Base-by-base conservation (phyloP, 495 filamentous ascomycete genomes). In the Annulohypoxylon maeteangense region DNA sequence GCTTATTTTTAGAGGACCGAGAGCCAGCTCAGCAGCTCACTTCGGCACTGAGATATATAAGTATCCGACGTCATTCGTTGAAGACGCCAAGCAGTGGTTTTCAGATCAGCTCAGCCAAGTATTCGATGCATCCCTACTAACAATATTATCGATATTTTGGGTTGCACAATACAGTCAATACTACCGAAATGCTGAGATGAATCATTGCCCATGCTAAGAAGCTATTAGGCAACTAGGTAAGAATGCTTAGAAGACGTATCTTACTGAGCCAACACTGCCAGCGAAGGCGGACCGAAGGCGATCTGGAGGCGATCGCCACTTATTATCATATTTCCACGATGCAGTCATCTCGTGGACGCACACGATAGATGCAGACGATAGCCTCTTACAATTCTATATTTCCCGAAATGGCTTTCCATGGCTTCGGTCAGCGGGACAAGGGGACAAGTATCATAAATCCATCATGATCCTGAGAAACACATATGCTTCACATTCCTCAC, bases 401-500 rank as follows among this genome's bases (percentile, higher is more conserved):
- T n/a, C 48, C 65, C 42, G 47, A 36, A 55, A 53, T 14, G 20
- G 48, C 18, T 65, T 55, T 34, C 18, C 3, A 12, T 36, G 14
- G 7, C 20, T 58, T 61, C 65, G 27, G 25, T 67, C 32, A 47
- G 42, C 48, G 5, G 57, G 56, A 36, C 36, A 40, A 14, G 36
- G 36, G 65, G 56, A 36, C 56, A 38, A 25, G 56, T 55, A 48
- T 51, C 38, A 63, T 20, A 58, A 60, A 48, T 44, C 58, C 29
- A 63, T 64, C 64, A 47, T 61, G 20, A 27, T 56, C 50, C 29
- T 56, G 18, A 66, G 31, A 54, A 44, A 65, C 25, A 60, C 59
- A 45, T 54, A 32, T 34, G 50, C 42, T 62, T 48, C 18, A 45
- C 48, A 23, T 54, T 47, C 44, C 44, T 65, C 60, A 60, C 65